Evolutionary conservation across 331 rosid genomes (phyloP).

Genomic region (Arachis monticola): DNA sequence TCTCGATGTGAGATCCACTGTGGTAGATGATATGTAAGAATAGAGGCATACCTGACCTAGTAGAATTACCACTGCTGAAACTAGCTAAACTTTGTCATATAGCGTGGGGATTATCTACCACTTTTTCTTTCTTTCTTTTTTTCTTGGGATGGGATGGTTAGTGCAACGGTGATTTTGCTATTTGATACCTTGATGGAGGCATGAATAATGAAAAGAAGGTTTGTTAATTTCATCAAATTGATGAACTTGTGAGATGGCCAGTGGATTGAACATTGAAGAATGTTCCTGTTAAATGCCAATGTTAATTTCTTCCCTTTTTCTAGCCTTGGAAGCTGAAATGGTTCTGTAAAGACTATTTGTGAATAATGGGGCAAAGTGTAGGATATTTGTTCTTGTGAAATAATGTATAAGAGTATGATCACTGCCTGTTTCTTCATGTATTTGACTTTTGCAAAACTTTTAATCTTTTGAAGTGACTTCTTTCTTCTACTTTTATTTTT

Average conservation of each 20-base stretch:
- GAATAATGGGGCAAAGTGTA: slow-evolving; percentile 20
- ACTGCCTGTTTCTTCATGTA: slow-evolving; percentile 14
- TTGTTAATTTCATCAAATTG: slow-evolving; percentile 16
- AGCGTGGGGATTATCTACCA: slow-evolving; percentile 10
- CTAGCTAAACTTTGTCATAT: slow-evolving; percentile 4
- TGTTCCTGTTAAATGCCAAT: neutral
- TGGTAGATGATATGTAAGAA: too few relatives aligned
- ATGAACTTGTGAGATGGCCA: slow-evolving; percentile 9
- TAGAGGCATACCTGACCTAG: too few relatives aligned
- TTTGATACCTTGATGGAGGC: slow-evolving; percentile 2
- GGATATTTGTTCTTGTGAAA: neutral
- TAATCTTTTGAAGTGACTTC: neutral
- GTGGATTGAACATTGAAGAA: slow-evolving; percentile 22
- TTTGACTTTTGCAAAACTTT: slow-evolving; percentile 8
- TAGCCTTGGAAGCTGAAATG: neutral
- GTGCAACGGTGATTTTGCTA: slow-evolving; percentile 18
- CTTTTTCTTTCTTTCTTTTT: neutral
- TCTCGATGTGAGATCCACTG: too few relatives aligned
- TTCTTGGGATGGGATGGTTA: slow-evolving; percentile 18
- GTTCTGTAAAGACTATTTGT: slow-evolving; percentile 16
- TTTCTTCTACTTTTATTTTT: neutral
- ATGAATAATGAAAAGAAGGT: slow-evolving; percentile 1
- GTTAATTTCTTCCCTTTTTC: slow-evolving; percentile 28
- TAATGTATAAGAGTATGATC: slow-evolving; percentile 2
- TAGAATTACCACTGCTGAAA: too few relatives aligned